A percentile compares a stretch with the other conserved stretches of the same genome.
Evolutionary conservation across 306 rosid species (phyloP).

Genomic region (Cucumis cinereus): DNA sequence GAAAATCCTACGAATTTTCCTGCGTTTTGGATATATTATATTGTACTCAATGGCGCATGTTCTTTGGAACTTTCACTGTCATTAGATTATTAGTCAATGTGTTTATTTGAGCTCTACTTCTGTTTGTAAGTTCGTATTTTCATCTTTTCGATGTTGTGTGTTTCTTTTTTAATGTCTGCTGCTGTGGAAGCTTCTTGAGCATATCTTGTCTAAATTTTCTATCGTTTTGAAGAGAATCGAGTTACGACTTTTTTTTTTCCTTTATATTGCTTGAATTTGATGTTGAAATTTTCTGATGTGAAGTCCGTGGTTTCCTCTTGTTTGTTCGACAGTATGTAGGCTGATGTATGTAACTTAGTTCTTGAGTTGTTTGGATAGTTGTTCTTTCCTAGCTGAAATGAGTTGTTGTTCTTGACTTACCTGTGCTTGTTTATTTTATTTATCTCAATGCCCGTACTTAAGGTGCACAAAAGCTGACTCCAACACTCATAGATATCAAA

Average conservation of each 20-base stretch:
- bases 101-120: not conserved
- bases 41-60: not conserved
- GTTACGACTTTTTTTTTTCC: not conserved
- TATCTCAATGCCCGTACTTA: not conserved
- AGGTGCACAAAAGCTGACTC: not conserved
- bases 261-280: not conserved
- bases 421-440: not conserved
- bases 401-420: not conserved
- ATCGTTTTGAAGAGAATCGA: not conserved
- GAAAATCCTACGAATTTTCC: not conserved
- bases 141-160: not conserved
- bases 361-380: not conserved
- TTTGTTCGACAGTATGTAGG: not conserved
- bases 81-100: not conserved
- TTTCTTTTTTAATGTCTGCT: not conserved
- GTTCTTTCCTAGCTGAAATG: not conserved
- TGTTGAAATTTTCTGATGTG: not conserved
- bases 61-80: not conserved
- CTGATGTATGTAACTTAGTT: not conserved
- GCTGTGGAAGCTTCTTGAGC: not conserved
- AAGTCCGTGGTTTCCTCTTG: not conserved
- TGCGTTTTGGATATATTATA: not conserved
- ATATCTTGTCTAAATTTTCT: not conserved
- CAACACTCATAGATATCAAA: not conserved
- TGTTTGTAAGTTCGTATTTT: not conserved